Percentiles rank a stretch among this genome's conserved stretches.
These are phyloP conservation scores for Kazachstania kunashirensis DNA, from an alignment of 805 yeast genomes.

Conservation along the genomic window DNA sequence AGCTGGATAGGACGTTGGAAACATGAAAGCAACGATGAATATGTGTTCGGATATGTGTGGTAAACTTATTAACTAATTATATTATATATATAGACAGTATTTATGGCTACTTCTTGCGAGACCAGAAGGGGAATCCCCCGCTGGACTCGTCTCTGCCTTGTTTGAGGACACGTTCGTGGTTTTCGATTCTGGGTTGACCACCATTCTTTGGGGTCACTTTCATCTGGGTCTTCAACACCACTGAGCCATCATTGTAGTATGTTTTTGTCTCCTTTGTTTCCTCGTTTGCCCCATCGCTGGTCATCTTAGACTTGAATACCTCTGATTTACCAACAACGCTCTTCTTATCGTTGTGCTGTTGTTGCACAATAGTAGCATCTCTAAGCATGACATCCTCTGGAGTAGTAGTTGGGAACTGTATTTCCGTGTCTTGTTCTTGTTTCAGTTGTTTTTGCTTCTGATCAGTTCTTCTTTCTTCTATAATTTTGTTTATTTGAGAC, in stretches of 20 bases:
- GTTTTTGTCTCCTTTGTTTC: conserved; percentile 32
- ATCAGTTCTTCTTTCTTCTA: conserved; percentile 21
- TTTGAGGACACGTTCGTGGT: conserved; percentile 17
- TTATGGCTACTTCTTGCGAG: too few species aligned
- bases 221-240: conserved; percentile 31
- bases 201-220: conserved; percentile 33
- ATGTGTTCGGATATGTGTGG: too few species aligned
- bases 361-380: conserved; percentile 1
- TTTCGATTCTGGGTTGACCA: conserved; percentile 29
- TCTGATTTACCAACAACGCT: conserved; percentile 33
- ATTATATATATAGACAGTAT: too few species aligned
- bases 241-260: conserved; percentile 36
- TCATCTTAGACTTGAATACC: conserved; percentile 29
- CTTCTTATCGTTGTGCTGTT: conserved; percentile 5
- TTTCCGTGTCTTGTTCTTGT: background rate
- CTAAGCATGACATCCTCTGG: conserved; percentile 22
- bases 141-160: conserved; percentile 4
- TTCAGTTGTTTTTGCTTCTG: background rate
- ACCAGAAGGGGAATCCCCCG: conserved; percentile 5
- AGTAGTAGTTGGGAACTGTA: conserved; percentile 3
- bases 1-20: too few species aligned
- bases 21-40: too few species aligned
- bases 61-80: too few species aligned
- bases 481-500: conserved; percentile 40
- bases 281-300: conserved; percentile 36